These are phyloP conservation scores for Ganoderma sp. DNA, from an alignment of 1,284 basidiomycete genomes.

Conservation along the genomic window DNA sequence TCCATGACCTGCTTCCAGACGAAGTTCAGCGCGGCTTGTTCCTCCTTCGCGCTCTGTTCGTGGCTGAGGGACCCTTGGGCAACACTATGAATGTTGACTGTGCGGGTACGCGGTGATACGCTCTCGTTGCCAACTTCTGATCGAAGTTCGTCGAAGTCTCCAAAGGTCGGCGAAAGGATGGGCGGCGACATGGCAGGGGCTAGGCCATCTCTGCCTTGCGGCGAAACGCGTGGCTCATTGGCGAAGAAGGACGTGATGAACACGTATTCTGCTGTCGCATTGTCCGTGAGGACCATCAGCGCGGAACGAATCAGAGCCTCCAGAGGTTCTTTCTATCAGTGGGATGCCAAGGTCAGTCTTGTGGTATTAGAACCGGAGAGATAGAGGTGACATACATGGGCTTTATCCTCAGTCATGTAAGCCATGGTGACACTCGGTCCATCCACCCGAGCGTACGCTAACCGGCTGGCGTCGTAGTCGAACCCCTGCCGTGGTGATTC, in stretches of 20 bases:
- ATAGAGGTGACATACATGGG: constrained; percentile 60
- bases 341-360: constrained; percentile 6
- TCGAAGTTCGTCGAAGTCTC: constrained; percentile 40
- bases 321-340: constrained; percentile 74
- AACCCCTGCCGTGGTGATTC: constrained; percentile 48
- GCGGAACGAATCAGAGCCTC: constrained; percentile 87
- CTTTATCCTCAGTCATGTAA: constrained; percentile 87
- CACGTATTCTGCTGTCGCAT: constrained; percentile 87
- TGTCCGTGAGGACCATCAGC: constrained; percentile 90
- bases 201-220: constrained; percentile 43
- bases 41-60: constrained; percentile 52
- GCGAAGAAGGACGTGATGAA: constrained; percentile 87
- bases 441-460: constrained; percentile 74
- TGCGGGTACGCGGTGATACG: constrained; percentile 35
- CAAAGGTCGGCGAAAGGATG: constrained; percentile 37
- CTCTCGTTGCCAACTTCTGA: constrained; percentile 36
- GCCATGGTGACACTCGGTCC: constrained; percentile 82
- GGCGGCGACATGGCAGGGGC: constrained; percentile 48
- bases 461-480: constrained; percentile 57
- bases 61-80: constrained; percentile 28
- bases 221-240: constrained; percentile 42
- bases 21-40: constrained; percentile 59
- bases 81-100: constrained; percentile 39
- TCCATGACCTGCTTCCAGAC: constrained; percentile 94
- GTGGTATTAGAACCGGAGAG: not conserved